A percentile compares a stretch with the other conserved stretches of the same genome.
Conservation (phyloP, 1,284 basidiomycete genomes). For the Golubevia pallescens region DNA sequence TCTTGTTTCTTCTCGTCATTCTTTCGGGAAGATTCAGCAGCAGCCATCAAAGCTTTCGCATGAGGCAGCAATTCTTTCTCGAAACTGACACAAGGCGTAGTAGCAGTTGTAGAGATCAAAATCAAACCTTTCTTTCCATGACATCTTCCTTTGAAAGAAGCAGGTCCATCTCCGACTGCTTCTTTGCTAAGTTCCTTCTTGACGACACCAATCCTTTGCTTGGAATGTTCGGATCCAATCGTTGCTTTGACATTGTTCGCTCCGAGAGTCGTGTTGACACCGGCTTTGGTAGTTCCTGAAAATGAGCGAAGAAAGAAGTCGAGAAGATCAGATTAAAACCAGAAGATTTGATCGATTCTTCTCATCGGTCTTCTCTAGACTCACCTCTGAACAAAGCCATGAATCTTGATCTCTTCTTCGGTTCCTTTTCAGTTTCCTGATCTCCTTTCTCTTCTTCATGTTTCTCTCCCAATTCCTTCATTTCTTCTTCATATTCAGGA, state of each 20-base stretch:
- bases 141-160: constrained; percentile 44
- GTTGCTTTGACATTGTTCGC: constrained; percentile 60
- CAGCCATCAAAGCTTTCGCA: constrained; percentile 15
- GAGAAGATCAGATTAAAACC: not conserved
- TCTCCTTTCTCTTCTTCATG: not conserved
- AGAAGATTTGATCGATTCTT: not conserved
- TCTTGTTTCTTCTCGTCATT: constrained; percentile 3
- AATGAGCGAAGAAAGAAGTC: no score
- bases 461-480: not conserved
- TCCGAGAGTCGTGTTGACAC: constrained; percentile 50
- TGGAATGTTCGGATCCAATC: constrained; percentile 44
- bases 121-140: constrained; percentile 51
- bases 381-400: not conserved
- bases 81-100: constrained; percentile 55
- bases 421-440: not conserved
- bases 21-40: constrained; percentile 4
- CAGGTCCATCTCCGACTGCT: constrained; percentile 36
- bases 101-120: constrained; percentile 56
- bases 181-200: constrained; percentile 19
- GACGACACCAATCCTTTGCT: constrained; percentile 48
- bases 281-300: constrained; percentile 37
- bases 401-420: not conserved
- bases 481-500: not conserved
- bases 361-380: not conserved
- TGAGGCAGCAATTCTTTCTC: constrained; percentile 21